Percentiles rank a stretch among this genome's conserved stretches.
Evolutionary conservation across 2,329 filamentous ascomycete genomes (phyloP).

Genomic region (Fusarium veterinarium): DNA sequence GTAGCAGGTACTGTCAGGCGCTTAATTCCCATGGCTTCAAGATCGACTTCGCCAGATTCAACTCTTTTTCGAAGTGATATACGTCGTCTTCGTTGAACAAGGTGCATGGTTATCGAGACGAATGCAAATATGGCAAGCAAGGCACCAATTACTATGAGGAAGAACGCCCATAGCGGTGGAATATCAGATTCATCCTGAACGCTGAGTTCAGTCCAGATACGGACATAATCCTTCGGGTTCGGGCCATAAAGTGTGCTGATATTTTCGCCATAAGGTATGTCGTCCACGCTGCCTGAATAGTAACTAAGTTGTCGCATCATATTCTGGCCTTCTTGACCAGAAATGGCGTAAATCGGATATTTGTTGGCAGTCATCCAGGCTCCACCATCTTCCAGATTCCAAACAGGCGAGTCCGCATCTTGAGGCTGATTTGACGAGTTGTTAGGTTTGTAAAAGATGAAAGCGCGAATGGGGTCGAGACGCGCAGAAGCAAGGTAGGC

Average conservation of each 20-base stretch:
- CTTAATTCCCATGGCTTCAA: conserved; percentile 88
- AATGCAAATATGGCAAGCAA: conserved; percentile 74
- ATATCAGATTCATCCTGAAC: conserved; percentile 62
- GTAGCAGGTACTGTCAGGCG: conserved; percentile 79
- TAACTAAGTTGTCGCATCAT: conserved; percentile 78
- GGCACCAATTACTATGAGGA: conserved; percentile 76
- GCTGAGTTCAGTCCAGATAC: conserved; percentile 68
- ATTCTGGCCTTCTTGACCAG: conserved; percentile 71
- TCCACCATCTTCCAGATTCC: conserved; percentile 76
- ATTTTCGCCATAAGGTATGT: conserved; percentile 67
- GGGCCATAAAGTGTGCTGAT: conserved; percentile 66
- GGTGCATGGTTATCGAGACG: conserved; percentile 80
- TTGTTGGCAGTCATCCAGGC: conserved; percentile 77
- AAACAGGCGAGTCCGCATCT: conserved; percentile 69
- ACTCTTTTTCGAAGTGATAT: conserved; percentile 76
- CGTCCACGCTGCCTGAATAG: conserved; percentile 81
- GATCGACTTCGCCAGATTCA: conserved; percentile 81
- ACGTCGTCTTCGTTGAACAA: conserved; percentile 78
- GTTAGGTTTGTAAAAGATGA: conserved; percentile 72
- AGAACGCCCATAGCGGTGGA: conserved; percentile 85
- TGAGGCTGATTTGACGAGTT: conserved; percentile 72
- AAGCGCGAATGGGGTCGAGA: conserved; percentile 68
- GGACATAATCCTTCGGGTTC: conserved; percentile 68
- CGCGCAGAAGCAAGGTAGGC: conserved; percentile 75
- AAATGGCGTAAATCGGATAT: conserved; percentile 87